Evolutionary conservation across 306 rosid species (phyloP).

Genomic region (Trifolium repens): DNA sequence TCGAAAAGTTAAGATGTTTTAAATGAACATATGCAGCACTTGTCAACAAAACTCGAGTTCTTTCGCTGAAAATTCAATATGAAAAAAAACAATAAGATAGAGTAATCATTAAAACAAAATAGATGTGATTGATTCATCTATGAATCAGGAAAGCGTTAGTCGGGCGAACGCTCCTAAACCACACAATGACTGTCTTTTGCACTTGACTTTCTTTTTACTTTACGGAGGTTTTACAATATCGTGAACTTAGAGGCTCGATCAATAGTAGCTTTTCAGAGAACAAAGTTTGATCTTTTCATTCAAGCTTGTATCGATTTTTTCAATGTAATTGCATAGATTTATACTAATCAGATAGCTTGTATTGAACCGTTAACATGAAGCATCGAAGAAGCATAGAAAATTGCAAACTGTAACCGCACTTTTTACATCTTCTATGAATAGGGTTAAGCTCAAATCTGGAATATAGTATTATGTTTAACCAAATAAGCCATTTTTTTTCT

Average conservation of each 20-base stretch:
- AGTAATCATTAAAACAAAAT: too few species aligned
- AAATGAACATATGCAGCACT: constrained; percentile 83
- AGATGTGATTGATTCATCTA: not conserved
- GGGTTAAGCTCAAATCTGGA: constrained; percentile 27
- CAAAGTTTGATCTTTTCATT: constrained; percentile 14
- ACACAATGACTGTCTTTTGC: not conserved
- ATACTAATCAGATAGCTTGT: not conserved
- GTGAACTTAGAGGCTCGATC: constrained; percentile 1
- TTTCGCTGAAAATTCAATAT: constrained; percentile 59
- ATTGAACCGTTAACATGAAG: not conserved
- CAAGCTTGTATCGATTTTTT: not conserved
- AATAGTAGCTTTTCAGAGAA: not conserved
- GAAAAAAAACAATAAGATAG: constrained; percentile 22
- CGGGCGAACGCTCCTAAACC: not conserved
- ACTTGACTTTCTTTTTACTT: not conserved
- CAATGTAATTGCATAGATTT: not conserved
- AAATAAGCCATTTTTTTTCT: not conserved
- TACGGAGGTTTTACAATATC: not conserved
- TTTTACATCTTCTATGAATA: constrained; percentile 20
- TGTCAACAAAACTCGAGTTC: constrained; percentile 68
- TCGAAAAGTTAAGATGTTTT: constrained; percentile 67
- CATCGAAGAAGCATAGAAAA: constrained; percentile 22
- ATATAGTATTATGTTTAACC: not conserved
- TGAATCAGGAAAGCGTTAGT: not conserved
- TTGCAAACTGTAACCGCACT: not conserved